Evolutionary conservation across 23 red algal species (phyloP).

Genomic region (Gracilaria domingensis): DNA sequence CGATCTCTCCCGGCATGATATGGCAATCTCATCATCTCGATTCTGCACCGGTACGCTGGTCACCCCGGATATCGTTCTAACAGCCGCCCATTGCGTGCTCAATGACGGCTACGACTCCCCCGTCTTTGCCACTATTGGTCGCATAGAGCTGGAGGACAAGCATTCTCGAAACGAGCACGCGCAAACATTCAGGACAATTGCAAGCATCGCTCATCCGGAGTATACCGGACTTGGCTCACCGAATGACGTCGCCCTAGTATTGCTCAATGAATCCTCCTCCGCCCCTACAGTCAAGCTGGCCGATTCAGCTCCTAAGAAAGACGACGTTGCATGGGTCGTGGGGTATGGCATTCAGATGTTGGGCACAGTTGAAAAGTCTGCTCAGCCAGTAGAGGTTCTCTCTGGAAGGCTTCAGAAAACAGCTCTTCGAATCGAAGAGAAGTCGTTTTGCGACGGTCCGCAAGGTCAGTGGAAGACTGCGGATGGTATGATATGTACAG

Average conservation of each 20-base stretch:
- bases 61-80: slow-evolving; percentile 59
- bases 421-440: slow-evolving; percentile 48
- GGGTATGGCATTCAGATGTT: slow-evolving; percentile 71
- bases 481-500: slow-evolving; percentile 73
- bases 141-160: slow-evolving; percentile 60
- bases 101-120: slow-evolving; percentile 51
- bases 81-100: slow-evolving; percentile 80
- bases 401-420: slow-evolving; percentile 76
- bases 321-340: slow-evolving; percentile 64
- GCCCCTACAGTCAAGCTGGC: slow-evolving; percentile 54
- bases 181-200: slow-evolving; percentile 60
- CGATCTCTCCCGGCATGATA: slow-evolving; percentile 52
- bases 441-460: slow-evolving; percentile 70
- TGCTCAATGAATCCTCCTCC: slow-evolving; percentile 57
- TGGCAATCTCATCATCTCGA: slow-evolving; percentile 70
- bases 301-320: slow-evolving; percentile 30
- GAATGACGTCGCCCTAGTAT: slow-evolving; percentile 61
- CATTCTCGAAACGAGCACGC: slow-evolving; percentile 33
- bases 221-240: slow-evolving; percentile 72
- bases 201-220: slow-evolving; percentile 60
- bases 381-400: slow-evolving; percentile 57
- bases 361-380: slow-evolving; percentile 67
- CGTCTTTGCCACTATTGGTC: slow-evolving; percentile 56
- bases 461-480: slow-evolving; percentile 38
- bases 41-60: slow-evolving; percentile 82